Base-by-base conservation (phyloP, 2,329 filamentous ascomycete species). In the Tolypocladium cylindrosporum region DNA sequence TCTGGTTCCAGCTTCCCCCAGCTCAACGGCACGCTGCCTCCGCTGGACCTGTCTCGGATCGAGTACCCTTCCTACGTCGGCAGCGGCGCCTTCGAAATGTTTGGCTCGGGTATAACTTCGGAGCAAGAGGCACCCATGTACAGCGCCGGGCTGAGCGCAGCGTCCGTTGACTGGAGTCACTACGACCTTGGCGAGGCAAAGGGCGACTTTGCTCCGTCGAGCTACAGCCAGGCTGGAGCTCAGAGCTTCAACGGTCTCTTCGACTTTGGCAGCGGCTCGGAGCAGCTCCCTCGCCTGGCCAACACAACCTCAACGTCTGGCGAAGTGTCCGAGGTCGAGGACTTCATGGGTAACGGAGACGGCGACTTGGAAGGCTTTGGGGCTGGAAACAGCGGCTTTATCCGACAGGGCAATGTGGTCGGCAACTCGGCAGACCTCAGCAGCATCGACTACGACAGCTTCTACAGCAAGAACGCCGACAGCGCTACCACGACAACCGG, bases 321-420 rank as follows among this genome's bases (percentile, higher is more conserved):
- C 41, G 84, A 88, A 60, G 84, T 87, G 10, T 87, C 84, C 11
- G 84, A 87, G 67, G 83, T 83, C 6, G 85, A 87, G 61, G 85
- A 87, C 62, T 79, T 80, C 60, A 71, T 78, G 55, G 74, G 72
- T 55, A 73, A 77, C 61, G 74, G 77, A 61, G 73, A 74, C 40
- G 79, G 80, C 60, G 75, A 78, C 54, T 79, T 79, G 61, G 73
- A 75, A 34, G 66, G 79, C 58, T 76, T 77, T 55, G 78, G 75
- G 58, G 72, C 75, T 24, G 71, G 78, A 57, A 78, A 76, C 59
- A 67, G 67, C 57, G 67, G 67, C 57, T 77, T 73, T 60, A 68
- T 83, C 39, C 71, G 80, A 39, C 77, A 80, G 53, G 70, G 73
- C 55, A 73, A 76, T 63, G 63, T 81, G 41, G 71, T 77, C 55